Conservation (phyloP, 331 rosid genomes). For the Acacia pycnantha region DNA sequence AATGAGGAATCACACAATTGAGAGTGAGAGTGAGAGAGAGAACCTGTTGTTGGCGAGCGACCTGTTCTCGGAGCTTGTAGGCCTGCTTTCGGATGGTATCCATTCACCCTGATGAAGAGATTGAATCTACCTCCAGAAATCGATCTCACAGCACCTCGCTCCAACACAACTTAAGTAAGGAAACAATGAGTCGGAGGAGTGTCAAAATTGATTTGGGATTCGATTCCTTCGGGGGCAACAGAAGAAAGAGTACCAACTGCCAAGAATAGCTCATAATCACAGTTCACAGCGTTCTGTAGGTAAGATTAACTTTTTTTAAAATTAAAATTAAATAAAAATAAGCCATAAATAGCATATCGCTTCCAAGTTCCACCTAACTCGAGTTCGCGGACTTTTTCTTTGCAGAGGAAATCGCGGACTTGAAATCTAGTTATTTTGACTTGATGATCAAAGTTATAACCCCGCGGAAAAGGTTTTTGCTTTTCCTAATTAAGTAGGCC, state of each 20-base stretch:
- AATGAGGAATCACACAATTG: constrained; percentile 34
- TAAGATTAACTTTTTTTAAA: too few species aligned
- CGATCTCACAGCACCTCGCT: constrained; percentile 3
- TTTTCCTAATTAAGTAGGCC: too few species aligned
- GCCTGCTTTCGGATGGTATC: constrained; percentile 97
- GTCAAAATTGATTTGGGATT: not conserved
- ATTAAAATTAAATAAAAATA: too few species aligned
- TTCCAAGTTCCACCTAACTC: too few species aligned
- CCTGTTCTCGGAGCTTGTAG: constrained; percentile 93
- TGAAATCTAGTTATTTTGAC: too few species aligned
- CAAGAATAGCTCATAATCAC: not conserved
- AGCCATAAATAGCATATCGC: too few species aligned
- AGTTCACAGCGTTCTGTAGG: not conserved
- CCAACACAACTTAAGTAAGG: not conserved
- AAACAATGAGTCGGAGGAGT: not conserved
- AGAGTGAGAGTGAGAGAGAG: constrained; percentile 1
- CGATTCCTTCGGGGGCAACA: not conserved
- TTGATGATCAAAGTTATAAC: too few species aligned
- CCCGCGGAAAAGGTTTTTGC: too few species aligned
- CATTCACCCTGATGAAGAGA: constrained; percentile 40
- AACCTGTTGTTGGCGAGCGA: constrained; percentile 97
- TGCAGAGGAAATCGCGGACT: too few species aligned
- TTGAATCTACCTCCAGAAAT: constrained; percentile 3
- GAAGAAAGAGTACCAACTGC: not conserved
- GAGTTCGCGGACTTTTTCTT: too few species aligned